Conservation (phyloP, 805 yeast genomes). For the Hanseniaspora singularis region DNA sequence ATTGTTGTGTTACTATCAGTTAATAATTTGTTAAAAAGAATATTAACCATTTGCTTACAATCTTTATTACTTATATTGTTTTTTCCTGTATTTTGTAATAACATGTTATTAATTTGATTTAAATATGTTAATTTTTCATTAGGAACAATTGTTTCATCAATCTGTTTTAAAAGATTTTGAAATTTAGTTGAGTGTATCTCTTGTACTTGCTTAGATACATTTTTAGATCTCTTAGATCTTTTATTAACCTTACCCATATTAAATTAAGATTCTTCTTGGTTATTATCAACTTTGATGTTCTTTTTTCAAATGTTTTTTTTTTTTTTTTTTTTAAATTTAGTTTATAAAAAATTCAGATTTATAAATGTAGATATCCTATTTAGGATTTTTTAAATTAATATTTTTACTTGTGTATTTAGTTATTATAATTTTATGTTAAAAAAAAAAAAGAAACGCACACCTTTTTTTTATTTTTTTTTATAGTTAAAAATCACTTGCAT, state of each 20-base stretch:
- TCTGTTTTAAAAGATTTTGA: constrained; percentile 23
- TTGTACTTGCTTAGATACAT: constrained; percentile 31
- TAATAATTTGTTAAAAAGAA: constrained; percentile 50
- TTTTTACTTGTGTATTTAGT: no score
- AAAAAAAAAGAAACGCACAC: no score
- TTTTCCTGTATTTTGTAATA: constrained; percentile 13
- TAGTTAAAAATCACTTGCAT: no score
- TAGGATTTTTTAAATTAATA: no score
- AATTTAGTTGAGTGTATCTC: constrained; percentile 9
- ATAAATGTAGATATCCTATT: no score
- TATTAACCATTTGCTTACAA: constrained; percentile 38
- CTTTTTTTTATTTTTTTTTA: no score
- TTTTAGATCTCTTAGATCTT: constrained; percentile 53
- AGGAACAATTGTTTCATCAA: constrained; percentile 40
- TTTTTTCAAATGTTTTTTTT: no score
- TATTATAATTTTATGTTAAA: no score
- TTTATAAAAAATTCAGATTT: no score
- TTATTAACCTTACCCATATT: constrained; percentile 23
- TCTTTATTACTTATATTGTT: constrained; percentile 1
- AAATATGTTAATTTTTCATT: constrained; percentile 43
- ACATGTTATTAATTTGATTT: constrained; percentile 7
- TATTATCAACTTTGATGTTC: no score
- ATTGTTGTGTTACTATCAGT: constrained; percentile 62
- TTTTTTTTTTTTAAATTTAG: no score
- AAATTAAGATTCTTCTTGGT: no score